Evolutionary conservation across 1,284 basidiomycete species (phyloP).

Genomic region (Ceratobasidium sp.): DNA sequence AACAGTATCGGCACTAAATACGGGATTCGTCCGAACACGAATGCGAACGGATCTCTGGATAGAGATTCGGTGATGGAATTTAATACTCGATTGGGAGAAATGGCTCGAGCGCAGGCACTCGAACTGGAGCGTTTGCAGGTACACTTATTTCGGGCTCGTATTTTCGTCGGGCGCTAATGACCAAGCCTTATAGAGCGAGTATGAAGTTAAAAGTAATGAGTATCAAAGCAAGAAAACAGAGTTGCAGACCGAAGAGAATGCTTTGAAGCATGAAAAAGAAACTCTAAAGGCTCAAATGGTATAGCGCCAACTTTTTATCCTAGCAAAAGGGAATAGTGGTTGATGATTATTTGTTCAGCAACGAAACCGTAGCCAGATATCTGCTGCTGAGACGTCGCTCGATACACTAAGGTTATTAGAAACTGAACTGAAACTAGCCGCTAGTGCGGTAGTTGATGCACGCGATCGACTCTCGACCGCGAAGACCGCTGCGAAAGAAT

Average conservation of each 20-base stretch:
- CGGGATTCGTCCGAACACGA: constrained; percentile 35
- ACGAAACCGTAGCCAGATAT: constrained; percentile 61
- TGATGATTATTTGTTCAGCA: constrained; percentile 49
- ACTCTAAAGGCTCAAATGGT: constrained; percentile 51
- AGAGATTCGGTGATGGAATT: constrained; percentile 74
- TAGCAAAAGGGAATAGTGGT: constrained; percentile 4
- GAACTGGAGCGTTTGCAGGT: constrained; percentile 70
- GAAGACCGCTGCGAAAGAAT: constrained; percentile 59
- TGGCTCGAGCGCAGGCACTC: constrained; percentile 61
- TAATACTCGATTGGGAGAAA: constrained; percentile 62
- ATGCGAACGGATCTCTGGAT: constrained; percentile 55
- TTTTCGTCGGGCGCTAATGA: constrained; percentile 1
- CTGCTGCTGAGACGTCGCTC: constrained; percentile 59
- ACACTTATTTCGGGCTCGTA: constrained; percentile 22
- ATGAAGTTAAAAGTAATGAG: constrained; percentile 44
- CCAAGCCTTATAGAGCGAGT: constrained; percentile 16
- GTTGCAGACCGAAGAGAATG: constrained; percentile 41
- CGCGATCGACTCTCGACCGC: constrained; percentile 58
- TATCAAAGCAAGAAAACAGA: constrained; percentile 50
- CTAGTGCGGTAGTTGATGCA: constrained; percentile 32
- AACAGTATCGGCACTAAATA: constrained; percentile 62
- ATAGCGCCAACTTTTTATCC: constrained; percentile 53
- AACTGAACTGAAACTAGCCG: constrained; percentile 57
- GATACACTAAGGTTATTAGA: constrained; percentile 64
- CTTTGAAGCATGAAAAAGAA: constrained; percentile 41